Base-by-base conservation (phyloP, 805 yeast species). In the Diddensiella transvaalensis region DNA sequence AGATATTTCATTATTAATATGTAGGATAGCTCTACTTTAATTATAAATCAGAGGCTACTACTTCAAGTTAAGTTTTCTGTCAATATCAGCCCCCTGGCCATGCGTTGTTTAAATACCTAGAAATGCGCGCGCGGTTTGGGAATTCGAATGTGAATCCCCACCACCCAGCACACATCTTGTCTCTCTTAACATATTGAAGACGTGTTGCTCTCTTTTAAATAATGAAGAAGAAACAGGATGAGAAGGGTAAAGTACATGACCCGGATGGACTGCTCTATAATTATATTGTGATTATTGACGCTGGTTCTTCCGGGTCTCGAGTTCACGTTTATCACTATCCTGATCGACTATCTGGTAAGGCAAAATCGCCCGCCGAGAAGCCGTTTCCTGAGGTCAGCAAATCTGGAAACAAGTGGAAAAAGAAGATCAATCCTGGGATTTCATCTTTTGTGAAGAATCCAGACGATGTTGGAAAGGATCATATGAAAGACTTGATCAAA, bases 301-400 rank as follows among this genome's bases (percentile, higher is more conserved):
- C 96, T 0, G 97, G 97, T 0, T 87, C 96, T 0, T 84, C 95
- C 0, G 96, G 96, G 0, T 87, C 96, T 1, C 72, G 97, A 41
- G 74, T 86, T 8, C 91, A 87, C 64, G 76, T 91, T 6, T 91
- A 85, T 64, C 75, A 75, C 47, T 83, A 52, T 3, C 53, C 65
- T 2, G 54, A 52, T 22, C 50, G 40, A 2, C 44, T 41, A 8
- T 35, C 42, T 13, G 44, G 24, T 6, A 43, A 42, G 18, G 8
- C 35, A 8, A 17, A 38, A 17, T n/a, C 38, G 15, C 32, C 32
- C 8, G 8, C 45, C 5, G 38, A 44, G 18, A 41, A 37, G 33
- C 29, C 44, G 19, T 56, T 56, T 43, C 59, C 60, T 8, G 36
- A 42, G 17, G 60, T 57, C 22, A 32, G 46, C 32, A 53, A 53